Percentiles rank a stretch among this genome's conserved stretches.
phyloP scores from a whole-genome alignment of 2,329 filamentous ascomycete species.

The Sporothrix dimorphospora region DNA sequence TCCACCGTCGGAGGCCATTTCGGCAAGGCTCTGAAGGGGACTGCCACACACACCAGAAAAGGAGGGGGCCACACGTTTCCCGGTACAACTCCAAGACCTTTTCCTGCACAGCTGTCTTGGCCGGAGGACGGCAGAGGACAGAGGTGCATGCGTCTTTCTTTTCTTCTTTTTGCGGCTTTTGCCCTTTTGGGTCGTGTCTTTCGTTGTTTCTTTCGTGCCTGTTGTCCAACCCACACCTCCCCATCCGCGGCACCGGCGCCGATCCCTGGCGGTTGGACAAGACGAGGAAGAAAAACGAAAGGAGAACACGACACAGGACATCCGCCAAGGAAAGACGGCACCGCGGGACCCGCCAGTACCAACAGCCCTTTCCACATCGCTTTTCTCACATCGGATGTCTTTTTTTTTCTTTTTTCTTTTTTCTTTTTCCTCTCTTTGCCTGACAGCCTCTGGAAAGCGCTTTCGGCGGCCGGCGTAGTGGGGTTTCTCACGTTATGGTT shows the following conservation, averaged over 20 bases:
- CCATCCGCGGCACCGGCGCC: slow-evolving; percentile 17
- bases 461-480: not conserved
- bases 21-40: slow-evolving; percentile 13
- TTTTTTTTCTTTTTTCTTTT: not conserved
- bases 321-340: slow-evolving; percentile 3
- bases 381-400: not conserved
- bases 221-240: not conserved
- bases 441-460: not conserved
- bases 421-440: not conserved
- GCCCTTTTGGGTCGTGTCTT: not conserved
- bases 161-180: not conserved
- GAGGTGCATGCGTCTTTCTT: not conserved
- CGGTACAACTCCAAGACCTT: not conserved
- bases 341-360: slow-evolving; percentile 1
- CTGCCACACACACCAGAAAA: not conserved
- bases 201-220: not conserved
- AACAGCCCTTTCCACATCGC: not conserved
- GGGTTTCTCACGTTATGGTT: not conserved
- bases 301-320: not conserved
- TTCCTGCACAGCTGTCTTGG: not conserved
- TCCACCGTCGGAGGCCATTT: slow-evolving; percentile 23
- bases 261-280: not conserved
- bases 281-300: not conserved
- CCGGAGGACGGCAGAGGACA: not conserved
- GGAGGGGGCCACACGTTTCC: not conserved